Evolutionary conservation across 177 flowering plant species (phyloP).

Genomic region (Vitis hybrid): DNA sequence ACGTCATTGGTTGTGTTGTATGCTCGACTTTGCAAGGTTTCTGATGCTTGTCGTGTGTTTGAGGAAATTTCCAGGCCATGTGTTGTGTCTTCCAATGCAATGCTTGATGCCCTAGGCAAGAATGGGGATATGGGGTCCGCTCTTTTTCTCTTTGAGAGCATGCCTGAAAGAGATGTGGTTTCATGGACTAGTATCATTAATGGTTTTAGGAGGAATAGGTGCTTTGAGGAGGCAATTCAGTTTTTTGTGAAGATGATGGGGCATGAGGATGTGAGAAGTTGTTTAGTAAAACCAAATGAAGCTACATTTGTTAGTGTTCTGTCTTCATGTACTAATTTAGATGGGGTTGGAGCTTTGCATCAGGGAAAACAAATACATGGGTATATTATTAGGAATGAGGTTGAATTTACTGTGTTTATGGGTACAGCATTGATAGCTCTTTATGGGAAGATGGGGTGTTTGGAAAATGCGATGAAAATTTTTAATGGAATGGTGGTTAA

Average conservation of each 20-base stretch:
- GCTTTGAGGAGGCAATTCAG: constrained; percentile 39
- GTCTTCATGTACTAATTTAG: constrained; percentile 54
- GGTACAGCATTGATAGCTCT: constrained; percentile 63
- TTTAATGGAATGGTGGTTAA: constrained; percentile 41
- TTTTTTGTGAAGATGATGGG: constrained; percentile 55
- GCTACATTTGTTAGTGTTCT: constrained; percentile 74
- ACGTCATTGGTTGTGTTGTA: constrained; percentile 53
- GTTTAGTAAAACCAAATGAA: constrained; percentile 51
- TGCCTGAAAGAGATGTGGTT: constrained; percentile 55
- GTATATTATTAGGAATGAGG: constrained; percentile 43
- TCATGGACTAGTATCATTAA: constrained; percentile 75
- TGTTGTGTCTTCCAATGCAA: constrained; percentile 52
- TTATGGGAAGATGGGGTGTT: constrained; percentile 63
- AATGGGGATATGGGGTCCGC: constrained; percentile 60
- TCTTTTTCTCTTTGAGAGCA: constrained; percentile 39
- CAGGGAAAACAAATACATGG: constrained; percentile 71
- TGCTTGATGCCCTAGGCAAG: constrained; percentile 60
- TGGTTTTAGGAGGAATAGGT: constrained; percentile 52
- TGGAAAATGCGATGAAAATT: constrained; percentile 35
- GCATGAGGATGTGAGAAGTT: constrained; percentile 27
- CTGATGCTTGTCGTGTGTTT: constrained; percentile 48
- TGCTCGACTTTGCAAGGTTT: constrained; percentile 28
- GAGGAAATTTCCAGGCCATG: constrained; percentile 60
- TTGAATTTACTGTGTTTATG: constrained; percentile 34
- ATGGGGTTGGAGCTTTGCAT: constrained; percentile 33